Conservation (phyloP, 306 rosid species). For the Trifolium fragiferum region DNA sequence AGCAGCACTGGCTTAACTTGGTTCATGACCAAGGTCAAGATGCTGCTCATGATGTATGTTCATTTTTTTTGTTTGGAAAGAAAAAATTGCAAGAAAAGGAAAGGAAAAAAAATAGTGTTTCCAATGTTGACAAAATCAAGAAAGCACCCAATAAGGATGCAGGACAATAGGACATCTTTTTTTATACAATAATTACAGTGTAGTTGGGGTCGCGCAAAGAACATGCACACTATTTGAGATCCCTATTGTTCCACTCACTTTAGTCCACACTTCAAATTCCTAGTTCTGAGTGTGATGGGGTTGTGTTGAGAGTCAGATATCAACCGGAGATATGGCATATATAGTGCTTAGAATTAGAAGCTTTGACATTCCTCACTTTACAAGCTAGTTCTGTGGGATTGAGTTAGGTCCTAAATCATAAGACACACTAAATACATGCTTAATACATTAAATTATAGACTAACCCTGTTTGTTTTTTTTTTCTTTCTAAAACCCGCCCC, state of each 20-base stretch:
- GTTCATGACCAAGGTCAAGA: background rate
- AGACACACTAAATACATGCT: background rate
- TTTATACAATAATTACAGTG: background rate
- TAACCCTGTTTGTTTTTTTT: slow-evolving; percentile 11
- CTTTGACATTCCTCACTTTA: background rate
- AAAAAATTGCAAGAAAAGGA: background rate
- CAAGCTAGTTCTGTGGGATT: background rate
- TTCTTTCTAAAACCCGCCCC: background rate
- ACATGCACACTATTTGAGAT: background rate
- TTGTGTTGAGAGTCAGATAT: background rate
- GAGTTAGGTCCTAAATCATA: background rate
- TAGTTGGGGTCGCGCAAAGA: background rate
- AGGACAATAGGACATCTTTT: background rate
- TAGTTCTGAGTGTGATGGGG: background rate
- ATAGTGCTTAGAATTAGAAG: slow-evolving; percentile 12
- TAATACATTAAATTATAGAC: slow-evolving; percentile 26
- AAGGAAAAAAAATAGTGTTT: background rate
- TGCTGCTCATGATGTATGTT: background rate
- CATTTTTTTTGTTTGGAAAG: too few relatives aligned
- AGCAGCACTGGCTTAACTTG: slow-evolving; percentile 9
- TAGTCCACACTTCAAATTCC: background rate
- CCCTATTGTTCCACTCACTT: background rate
- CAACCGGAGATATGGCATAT: background rate
- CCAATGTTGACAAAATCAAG: background rate
- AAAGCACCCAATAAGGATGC: background rate